Evolutionary conservation across 306 rosid genomes (phyloP), one percentile per base, ranked within the genome.

Genomic region (Abrus precatorius): DNA sequence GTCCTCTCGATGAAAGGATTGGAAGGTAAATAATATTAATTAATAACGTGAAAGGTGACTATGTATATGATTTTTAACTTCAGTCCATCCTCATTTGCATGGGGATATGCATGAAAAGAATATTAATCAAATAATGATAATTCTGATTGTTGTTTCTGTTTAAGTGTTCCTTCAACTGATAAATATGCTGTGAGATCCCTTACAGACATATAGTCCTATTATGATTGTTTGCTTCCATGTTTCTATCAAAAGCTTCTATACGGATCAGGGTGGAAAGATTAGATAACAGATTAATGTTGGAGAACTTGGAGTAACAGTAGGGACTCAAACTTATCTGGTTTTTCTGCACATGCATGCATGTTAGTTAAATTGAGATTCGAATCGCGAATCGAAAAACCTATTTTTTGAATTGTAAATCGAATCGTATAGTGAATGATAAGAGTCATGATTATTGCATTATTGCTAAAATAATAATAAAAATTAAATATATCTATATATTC

Each of bases 11-110:
- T 10, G 40, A 53, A 65, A 40, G 38, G 12, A 49, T 0, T 76
- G 32, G 52, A 36, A 63, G n/a, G 81, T n/a, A 33, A 34, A 34
- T 33, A 49, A 34, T 59, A 29, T 8, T 57, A 59, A 30, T 30
- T 14, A 50, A n/a, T 32, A 55, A 74, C 7, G 3, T 36, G 40
- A 4, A 56, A 56, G 55, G 20, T 55, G 20, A 34, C 14, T 50
- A 72, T 20, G 20, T 20, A 20, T 20, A 20, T 9, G 30, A 33
- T 57, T 78, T 41, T 45, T 29, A 78, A 55, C 59, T 79, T 48
- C 0, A 56, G 30, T 30, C 50, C 4, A 57, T 33, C n/a, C 57
- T 5, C n/a, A 14, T 79, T 57, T 53, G 3, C 12, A 0, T 14
- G 38, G 41, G n/a, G 52, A 6, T 5, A 50, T 14, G 10, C 3